A percentile compares a stretch with the other conserved stretches of the same genome.
Evolutionary conservation across 2,329 filamentous ascomycete genomes (phyloP).

Genomic region (Celoporthe dispersa): DNA sequence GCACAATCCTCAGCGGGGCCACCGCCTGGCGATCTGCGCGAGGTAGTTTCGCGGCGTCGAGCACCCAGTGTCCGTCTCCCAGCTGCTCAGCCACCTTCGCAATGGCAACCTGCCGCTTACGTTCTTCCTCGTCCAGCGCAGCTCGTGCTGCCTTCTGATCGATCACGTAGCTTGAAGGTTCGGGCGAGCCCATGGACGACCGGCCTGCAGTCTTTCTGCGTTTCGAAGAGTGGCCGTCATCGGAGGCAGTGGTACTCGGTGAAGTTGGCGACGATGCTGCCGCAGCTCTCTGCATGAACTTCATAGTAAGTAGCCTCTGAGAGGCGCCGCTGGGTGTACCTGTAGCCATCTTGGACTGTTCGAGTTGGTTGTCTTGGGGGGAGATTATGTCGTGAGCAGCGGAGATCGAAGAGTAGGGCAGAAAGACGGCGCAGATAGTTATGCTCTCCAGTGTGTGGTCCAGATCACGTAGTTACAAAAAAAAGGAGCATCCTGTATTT

Average conservation of each 20-base stretch:
- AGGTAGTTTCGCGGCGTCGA: conserved; percentile 53
- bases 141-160: conserved; percentile 66
- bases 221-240: conserved; percentile 62
- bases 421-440: background rate
- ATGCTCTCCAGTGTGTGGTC: background rate
- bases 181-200: conserved; percentile 36
- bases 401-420: background rate
- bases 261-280: conserved; percentile 58
- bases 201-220: conserved; percentile 58
- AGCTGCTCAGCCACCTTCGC: conserved; percentile 64
- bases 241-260: conserved; percentile 45
- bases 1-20: conserved; percentile 60
- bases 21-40: conserved; percentile 30
- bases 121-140: conserved; percentile 69
- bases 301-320: conserved; percentile 88
- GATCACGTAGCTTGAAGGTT: conserved; percentile 45
- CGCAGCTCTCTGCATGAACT: conserved; percentile 93
- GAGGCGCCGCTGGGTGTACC: conserved; percentile 73
- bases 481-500: background rate
- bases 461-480: background rate
- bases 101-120: conserved; percentile 63
- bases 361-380: background rate
- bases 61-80: conserved; percentile 77
- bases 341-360: conserved; percentile 46
- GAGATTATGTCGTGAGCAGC: background rate